A percentile compares a stretch with the other conserved stretches of the same genome.
Conservation (phyloP, 139 green algal species). For the Coelastrella sp. region DNA sequence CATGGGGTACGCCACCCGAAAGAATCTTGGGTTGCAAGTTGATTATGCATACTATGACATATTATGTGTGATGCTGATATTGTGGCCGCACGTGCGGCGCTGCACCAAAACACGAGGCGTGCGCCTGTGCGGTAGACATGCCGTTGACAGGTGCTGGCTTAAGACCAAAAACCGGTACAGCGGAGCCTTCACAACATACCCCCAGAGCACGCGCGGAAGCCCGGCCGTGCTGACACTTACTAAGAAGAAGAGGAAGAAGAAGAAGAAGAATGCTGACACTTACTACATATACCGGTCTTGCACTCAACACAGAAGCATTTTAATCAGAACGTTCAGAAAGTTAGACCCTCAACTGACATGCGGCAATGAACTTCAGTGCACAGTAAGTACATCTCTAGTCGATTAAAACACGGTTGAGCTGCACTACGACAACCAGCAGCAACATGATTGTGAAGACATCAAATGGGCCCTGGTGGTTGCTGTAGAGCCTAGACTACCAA, state of each 20-base stretch:
- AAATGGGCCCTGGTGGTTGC: background rate
- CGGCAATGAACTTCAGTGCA: background rate
- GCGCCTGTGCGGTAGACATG: background rate
- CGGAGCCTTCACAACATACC: background rate
- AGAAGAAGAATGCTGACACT: too few species aligned
- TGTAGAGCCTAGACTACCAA: background rate
- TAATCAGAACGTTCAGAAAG: background rate
- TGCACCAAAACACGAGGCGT: background rate
- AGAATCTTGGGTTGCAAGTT: too few species aligned
- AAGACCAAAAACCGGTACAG: background rate
- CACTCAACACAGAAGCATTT: background rate
- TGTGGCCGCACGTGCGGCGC: background rate
- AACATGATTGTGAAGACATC: background rate
- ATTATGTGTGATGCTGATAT: too few species aligned
- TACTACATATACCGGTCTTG: background rate
- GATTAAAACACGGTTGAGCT: background rate
- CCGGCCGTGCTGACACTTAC: background rate
- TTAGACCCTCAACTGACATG: background rate
- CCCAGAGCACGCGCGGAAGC: background rate
- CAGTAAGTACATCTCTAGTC: background rate
- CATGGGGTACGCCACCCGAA: too few species aligned
- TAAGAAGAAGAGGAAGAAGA: background rate
- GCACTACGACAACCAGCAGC: background rate
- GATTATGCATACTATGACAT: too few species aligned
- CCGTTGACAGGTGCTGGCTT: background rate